phyloP scores from a whole-genome alignment of 805 yeast species.

The Candida palmyrensis region DNA sequence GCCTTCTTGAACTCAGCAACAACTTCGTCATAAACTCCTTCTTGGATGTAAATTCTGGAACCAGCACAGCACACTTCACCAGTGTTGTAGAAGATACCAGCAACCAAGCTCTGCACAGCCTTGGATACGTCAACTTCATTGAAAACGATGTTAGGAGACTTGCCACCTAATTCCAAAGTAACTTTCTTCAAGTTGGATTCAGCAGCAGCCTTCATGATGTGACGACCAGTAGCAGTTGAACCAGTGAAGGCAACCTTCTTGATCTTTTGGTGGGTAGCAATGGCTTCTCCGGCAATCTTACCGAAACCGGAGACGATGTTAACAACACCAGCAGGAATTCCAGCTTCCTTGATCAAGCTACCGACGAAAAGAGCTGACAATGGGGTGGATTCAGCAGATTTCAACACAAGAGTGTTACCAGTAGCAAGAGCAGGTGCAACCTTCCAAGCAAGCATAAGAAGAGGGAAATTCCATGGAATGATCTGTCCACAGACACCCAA shows the following conservation, averaged over 20 bases:
- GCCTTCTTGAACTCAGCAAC: conserved; percentile 56
- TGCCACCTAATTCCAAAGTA: conserved; percentile 94
- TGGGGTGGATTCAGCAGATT: conserved; percentile 91
- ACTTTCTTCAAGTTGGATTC: conserved; percentile 79
- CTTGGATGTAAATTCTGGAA: conserved; percentile 86
- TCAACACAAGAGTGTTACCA: conserved; percentile 83
- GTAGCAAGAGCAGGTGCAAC: conserved; percentile 89
- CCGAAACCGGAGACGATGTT: conserved; percentile 88
- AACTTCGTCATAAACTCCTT: conserved; percentile 73
- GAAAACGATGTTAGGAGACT: conserved; percentile 86
- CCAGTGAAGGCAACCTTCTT: conserved; percentile 95
- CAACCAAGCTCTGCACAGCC: conserved; percentile 69
- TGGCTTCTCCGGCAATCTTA: conserved; percentile 74
- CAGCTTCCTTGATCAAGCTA: conserved; percentile 68
- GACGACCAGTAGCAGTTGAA: conserved; percentile 85
- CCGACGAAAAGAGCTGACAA: conserved; percentile 78
- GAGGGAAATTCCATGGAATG: conserved; percentile 96
- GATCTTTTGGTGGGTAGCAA: conserved; percentile 72
- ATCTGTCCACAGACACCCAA: conserved; percentile 94
- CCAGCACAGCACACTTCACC: conserved; percentile 98
- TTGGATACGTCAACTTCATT: conserved; percentile 77
- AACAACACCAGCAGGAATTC: conserved; percentile 87
- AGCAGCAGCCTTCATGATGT: conserved; percentile 76
- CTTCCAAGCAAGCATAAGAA: conserved; percentile 93
- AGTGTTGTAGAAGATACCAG: conserved; percentile 87